Evolutionary conservation across 495 filamentous ascomycete species (phyloP).

Genomic region (Daldinia concentrica): DNA sequence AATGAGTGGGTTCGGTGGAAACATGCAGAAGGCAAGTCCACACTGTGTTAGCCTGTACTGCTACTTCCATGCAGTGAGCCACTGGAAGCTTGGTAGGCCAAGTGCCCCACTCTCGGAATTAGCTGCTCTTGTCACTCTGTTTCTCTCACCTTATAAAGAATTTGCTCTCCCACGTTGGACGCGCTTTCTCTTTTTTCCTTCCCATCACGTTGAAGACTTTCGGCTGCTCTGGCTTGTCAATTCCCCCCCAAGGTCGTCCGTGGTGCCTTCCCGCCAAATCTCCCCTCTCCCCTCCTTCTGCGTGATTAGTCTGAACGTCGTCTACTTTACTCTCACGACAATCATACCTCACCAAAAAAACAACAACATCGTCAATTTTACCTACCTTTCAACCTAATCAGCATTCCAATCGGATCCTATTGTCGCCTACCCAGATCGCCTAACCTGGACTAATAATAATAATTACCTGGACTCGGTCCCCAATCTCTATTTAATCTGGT

Average conservation of each 20-base stretch:
- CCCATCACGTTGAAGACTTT: slow-evolving; percentile 51
- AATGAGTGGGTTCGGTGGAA: slow-evolving; percentile 16
- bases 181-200: slow-evolving; percentile 43
- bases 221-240: slow-evolving; percentile 46
- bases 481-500: slow-evolving; percentile 11
- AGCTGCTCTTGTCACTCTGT: slow-evolving; percentile 41
- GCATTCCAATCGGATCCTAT: slow-evolving; percentile 40
- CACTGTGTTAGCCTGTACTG: slow-evolving; percentile 36
- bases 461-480: slow-evolving; percentile 27
- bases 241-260: slow-evolving; percentile 46
- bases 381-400: slow-evolving; percentile 36
- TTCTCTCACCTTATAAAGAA: slow-evolving; percentile 46
- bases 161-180: slow-evolving; percentile 44
- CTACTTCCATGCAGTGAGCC: slow-evolving; percentile 32
- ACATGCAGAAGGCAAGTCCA: slow-evolving; percentile 21
- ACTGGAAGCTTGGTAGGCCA: slow-evolving; percentile 37
- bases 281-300: slow-evolving; percentile 36
- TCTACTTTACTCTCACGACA: slow-evolving; percentile 37
- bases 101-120: slow-evolving; percentile 41
- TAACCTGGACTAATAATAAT: slow-evolving; percentile 37
- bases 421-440: slow-evolving; percentile 44
- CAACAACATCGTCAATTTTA: slow-evolving; percentile 36
- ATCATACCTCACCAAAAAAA: slow-evolving; percentile 35
- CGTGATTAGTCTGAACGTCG: slow-evolving; percentile 39
- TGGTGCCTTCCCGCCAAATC: slow-evolving; percentile 47